These are phyloP conservation scores for Gamsiella multidivaricata DNA, from an alignment of 192 early-diverging fungal species.

Conservation along the genomic window DNA sequence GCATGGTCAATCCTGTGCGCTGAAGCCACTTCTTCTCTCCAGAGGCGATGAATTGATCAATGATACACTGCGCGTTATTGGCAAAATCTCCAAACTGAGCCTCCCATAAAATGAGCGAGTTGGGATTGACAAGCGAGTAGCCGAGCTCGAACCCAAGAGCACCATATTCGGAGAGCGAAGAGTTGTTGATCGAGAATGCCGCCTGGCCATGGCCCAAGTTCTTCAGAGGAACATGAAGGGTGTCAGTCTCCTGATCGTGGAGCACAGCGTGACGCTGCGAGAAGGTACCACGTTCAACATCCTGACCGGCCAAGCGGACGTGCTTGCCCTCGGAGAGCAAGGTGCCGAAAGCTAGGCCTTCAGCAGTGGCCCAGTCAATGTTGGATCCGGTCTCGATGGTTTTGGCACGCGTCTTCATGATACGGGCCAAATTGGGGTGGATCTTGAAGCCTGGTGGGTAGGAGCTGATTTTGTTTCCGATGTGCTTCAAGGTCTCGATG, in stretches of 20 bases:
- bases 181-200: constrained; percentile 92
- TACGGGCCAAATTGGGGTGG: constrained; percentile 87
- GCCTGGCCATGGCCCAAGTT: constrained; percentile 89
- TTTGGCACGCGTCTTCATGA: constrained; percentile 88
- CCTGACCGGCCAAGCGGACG: constrained; percentile 94
- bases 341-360: constrained; percentile 92
- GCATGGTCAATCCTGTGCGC: constrained; percentile 92
- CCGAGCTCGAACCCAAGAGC: constrained; percentile 97
- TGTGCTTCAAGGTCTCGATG: constrained; percentile 78
- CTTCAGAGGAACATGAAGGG: constrained; percentile 85
- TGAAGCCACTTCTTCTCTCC: constrained; percentile 99
- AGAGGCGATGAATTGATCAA: constrained; percentile 96
- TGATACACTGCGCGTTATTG: constrained; percentile 97
- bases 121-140: constrained; percentile 94
- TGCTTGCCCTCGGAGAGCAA: constrained; percentile 93
- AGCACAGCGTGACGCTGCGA: constrained; percentile 98
- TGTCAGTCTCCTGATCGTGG: constrained; percentile 93
- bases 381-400: constrained; percentile 78
- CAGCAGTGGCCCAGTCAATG: constrained; percentile 97
- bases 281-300: constrained; percentile 99
- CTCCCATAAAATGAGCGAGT: constrained; percentile 96
- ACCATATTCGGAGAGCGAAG: constrained; percentile 95
- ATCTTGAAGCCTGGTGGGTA: constrained; percentile 86
- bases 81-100: constrained; percentile 99
- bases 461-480: constrained; percentile 85